Base-by-base conservation (phyloP, 2,329 filamentous ascomycete species). In the Emericellopsis atlantica region DNA sequence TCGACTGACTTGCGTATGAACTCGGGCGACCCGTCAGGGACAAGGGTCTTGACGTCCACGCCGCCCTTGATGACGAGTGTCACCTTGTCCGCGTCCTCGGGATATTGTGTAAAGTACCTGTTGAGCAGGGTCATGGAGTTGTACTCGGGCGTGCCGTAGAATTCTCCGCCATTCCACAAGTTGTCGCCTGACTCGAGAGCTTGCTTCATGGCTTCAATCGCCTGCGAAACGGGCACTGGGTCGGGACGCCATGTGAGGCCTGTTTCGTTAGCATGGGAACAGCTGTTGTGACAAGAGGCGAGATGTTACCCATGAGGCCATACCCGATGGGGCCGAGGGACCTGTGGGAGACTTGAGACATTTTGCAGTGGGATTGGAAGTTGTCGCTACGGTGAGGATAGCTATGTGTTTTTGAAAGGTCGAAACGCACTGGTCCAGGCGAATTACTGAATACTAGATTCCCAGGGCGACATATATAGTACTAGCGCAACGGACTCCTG, bases 61-160 rank as follows among this genome's bases (percentile, higher is more conserved):
- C 66, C 72, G 23, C 78, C 78, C 59, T 84, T 84, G 52, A 84
- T 68, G 49, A 67, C 69, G 37, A 84, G 57, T 10, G 79, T 65
- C 9, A 83, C 65, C 51, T 76, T 75, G 39, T 69, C 62, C 7
- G 77, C 76, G 46, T 82, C 74, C 45, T 79, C 72, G 1, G 80
- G 79, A 51, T 82, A 72, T 44, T 70, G 67, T 26, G 65, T 65
- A 51, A 84, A 81, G 59, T 83, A 84, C 22, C 66, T 62, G 45
- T 74, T 68, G 24, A 84, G 57, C 9, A 83, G 58, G 26, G 72
- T 69, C 50, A 80, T 75, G 51, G 56, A 62, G 59, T 81, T 79
- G 50, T 66, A 66, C 16, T 73, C 63, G 1, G 70, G 67, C 0
- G 65, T 61, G 32, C 79, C 79, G 58, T 84, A 84, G 52, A 82